A percentile compares a stretch with the other conserved stretches of the same genome.
phyloP scores from a whole-genome alignment of 1,139 yeast species.

The Taphrina betulina region DNA sequence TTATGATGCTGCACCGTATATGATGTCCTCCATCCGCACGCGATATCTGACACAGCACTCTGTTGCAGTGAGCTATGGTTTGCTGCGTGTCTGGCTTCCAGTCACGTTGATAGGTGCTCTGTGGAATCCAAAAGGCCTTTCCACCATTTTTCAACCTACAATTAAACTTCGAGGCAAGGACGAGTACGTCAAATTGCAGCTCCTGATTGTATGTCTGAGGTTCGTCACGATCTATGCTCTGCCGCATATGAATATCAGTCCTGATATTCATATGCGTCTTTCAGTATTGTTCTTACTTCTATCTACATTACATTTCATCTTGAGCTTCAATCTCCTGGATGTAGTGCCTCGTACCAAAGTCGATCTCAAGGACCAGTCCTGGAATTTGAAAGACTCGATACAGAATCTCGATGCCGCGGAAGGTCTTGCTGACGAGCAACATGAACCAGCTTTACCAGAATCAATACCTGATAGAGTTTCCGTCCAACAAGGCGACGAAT shows the following conservation, averaged over 20 bases:
- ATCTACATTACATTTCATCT: background rate
- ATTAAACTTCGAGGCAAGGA: conserved; percentile 9
- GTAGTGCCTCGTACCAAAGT: background rate
- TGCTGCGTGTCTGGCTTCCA: conserved; percentile 7
- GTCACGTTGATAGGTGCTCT: conserved; percentile 8
- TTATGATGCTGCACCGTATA: background rate
- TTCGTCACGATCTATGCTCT: background rate
- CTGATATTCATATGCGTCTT: background rate
- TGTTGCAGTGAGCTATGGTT: background rate
- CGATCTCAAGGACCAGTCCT: background rate
- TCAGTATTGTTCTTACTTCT: background rate
- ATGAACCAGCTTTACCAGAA: background rate
- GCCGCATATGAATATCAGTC: background rate
- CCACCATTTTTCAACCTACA: background rate
- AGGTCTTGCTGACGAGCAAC: background rate
- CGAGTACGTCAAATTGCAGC: conserved; percentile 7
- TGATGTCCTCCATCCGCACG: background rate
- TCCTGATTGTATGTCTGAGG: background rate
- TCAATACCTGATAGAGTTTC: background rate
- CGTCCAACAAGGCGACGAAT: background rate
- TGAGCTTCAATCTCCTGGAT: background rate
- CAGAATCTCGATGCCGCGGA: background rate
- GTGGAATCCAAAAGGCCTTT: conserved; percentile 6
- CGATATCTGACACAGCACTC: background rate
- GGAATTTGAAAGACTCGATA: background rate